Evolutionary conservation across 1,284 basidiomycete genomes (phyloP).

Genomic region (Peniophora sp.): DNA sequence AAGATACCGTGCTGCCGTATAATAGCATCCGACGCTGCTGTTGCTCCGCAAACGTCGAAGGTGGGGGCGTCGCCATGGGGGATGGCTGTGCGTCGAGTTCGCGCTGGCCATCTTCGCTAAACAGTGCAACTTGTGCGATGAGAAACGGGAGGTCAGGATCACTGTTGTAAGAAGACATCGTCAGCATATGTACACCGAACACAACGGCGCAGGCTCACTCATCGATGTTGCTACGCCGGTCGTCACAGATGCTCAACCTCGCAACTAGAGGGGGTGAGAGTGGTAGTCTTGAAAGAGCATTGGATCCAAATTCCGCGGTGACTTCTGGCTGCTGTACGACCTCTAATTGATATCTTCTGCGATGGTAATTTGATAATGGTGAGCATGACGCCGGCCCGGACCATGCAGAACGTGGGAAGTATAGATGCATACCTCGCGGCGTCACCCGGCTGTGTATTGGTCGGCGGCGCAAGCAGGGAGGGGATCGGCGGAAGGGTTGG

Average conservation of each 20-base stretch:
- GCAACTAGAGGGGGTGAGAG: slow-evolving; percentile 76
- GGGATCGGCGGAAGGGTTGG: too few relatives aligned
- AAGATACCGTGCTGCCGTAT: slow-evolving; percentile 80
- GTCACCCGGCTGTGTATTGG: slow-evolving; percentile 2
- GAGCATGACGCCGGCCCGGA: too few relatives aligned
- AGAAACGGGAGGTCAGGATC: slow-evolving; percentile 5
- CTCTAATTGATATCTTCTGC: slow-evolving; percentile 65
- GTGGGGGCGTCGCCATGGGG: slow-evolving; percentile 31
- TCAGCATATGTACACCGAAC: not conserved
- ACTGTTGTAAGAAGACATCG: slow-evolving; percentile 9
- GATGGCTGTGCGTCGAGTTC: slow-evolving; percentile 48
- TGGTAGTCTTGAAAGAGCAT: slow-evolving; percentile 71
- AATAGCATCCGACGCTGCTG: slow-evolving; percentile 37
- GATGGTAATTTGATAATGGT: not conserved
- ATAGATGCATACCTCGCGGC: slow-evolving; percentile 8
- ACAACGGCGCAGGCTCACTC: slow-evolving; percentile 44
- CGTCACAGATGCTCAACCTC: slow-evolving; percentile 67
- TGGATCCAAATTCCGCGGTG: slow-evolving; percentile 72
- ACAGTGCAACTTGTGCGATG: slow-evolving; percentile 54
- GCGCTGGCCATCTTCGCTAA: slow-evolving; percentile 50
- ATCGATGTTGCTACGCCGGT: slow-evolving; percentile 53
- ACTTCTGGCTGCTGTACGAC: slow-evolving; percentile 74
- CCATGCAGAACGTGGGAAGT: not conserved
- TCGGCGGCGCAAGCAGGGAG: too few relatives aligned
- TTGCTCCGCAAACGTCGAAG: slow-evolving; percentile 26